Evolutionary conservation across 106 monocot species (phyloP).

Genomic region (Allium fistulosum): DNA sequence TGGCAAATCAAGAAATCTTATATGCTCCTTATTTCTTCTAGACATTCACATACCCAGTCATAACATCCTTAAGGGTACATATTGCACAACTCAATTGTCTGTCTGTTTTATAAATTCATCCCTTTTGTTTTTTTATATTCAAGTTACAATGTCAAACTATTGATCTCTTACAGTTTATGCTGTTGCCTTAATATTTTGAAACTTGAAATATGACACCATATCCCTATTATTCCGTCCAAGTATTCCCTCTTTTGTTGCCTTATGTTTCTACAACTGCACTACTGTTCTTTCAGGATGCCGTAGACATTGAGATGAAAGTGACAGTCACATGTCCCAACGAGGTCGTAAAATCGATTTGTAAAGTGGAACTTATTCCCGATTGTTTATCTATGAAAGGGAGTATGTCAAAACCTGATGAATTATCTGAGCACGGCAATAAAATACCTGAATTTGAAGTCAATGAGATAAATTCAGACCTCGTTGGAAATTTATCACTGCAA

Average conservation of each 20-base stretch:
- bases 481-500: constrained; percentile 13
- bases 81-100: too few species aligned
- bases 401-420: constrained; percentile 9
- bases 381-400: constrained; percentile 19
- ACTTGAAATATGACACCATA: too few species aligned
- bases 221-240: neutral
- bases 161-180: too few species aligned
- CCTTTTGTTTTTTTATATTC: too few species aligned
- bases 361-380: constrained; percentile 32
- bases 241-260: neutral
- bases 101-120: too few species aligned
- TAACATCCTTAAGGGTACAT: too few species aligned
- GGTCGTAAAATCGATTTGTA: constrained; percentile 38
- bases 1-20: too few species aligned
- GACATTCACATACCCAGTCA: too few species aligned
- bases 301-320: constrained; percentile 27
- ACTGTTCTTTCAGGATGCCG: constrained; percentile 30
- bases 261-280: neutral
- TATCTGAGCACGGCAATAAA: constrained; percentile 5
- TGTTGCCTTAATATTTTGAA: too few species aligned
- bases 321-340: constrained; percentile 32
- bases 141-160: too few species aligned
- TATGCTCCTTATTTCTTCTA: too few species aligned
- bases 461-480: constrained; percentile 32
- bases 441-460: constrained; percentile 58